Conservation (phyloP, 2,329 filamentous ascomycete genomes). For the Verticillium alfalfae region DNA sequence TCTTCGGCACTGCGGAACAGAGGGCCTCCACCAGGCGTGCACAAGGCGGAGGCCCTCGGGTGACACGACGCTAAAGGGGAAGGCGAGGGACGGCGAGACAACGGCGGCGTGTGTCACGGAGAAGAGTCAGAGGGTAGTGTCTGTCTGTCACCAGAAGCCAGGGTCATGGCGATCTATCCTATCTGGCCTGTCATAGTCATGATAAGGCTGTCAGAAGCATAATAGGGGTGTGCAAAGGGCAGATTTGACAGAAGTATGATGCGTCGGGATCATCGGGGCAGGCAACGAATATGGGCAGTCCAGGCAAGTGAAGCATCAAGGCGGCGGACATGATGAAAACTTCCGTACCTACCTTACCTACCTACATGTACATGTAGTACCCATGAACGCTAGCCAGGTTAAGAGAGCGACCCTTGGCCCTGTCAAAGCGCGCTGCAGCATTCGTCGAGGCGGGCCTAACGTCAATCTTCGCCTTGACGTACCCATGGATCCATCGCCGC, state of each 20-base stretch:
- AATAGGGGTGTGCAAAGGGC: not conserved
- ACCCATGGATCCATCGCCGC: not conserved
- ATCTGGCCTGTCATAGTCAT: not conserved
- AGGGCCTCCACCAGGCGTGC: too few species aligned
- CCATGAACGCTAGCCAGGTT: too few species aligned
- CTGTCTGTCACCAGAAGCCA: not conserved
- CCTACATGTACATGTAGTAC: too few species aligned
- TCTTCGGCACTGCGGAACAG: too few species aligned
- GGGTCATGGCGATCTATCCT: not conserved
- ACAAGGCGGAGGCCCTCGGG: not conserved
- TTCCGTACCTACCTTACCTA: not conserved
- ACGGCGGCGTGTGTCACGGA: not conserved
- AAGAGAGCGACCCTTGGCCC: not conserved
- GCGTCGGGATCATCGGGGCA: too few species aligned
- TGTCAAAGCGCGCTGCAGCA: not conserved
- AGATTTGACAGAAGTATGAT: not conserved
- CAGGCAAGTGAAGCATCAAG: not conserved
- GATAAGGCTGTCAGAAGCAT: not conserved
- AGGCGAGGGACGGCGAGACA: not conserved
- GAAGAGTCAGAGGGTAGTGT: not conserved
- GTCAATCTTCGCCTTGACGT: not conserved
- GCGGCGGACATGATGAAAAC: not conserved
- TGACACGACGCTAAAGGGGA: not conserved
- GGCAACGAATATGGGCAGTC: not conserved
- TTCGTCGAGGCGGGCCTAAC: not conserved